phyloP scores from a whole-genome alignment of 352 stramenopile genomes.

The Globisporangium mamillatum region DNA sequence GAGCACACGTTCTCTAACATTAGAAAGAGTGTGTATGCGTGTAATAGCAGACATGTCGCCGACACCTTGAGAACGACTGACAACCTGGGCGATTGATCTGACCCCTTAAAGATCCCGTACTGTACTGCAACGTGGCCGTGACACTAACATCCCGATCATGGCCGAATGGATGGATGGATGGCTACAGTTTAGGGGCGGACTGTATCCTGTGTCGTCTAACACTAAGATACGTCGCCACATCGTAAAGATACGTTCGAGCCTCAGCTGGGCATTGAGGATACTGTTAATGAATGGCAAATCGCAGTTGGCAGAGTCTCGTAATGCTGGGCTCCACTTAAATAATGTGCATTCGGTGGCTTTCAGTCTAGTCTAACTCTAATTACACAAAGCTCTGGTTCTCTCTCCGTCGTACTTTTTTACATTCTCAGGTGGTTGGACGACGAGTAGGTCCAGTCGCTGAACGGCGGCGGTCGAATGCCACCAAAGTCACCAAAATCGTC shows the following conservation, averaged over 20 bases:
- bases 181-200: neutral
- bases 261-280: neutral
- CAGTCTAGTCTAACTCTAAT: neutral
- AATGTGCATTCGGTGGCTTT: neutral
- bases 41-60: neutral
- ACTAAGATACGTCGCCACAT: neutral
- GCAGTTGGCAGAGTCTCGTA: no score
- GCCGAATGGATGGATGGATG: neutral
- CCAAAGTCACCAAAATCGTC: constrained; percentile 6
- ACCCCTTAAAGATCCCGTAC: neutral
- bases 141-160: neutral
- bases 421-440: constrained; percentile 16
- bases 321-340: neutral
- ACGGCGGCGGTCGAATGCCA: constrained; percentile 1
- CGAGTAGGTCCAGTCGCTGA: constrained; percentile 19
- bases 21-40: neutral
- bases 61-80: neutral
- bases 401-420: constrained; percentile 7
- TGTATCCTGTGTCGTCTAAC: neutral
- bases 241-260: neutral
- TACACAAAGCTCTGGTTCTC: neutral
- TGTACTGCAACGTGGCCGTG: neutral
- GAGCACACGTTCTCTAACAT: neutral
- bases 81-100: neutral
- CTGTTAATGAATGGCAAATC: neutral